These are phyloP conservation scores for Microbotryum silenes-acaulis DNA, from an alignment of 1,284 basidiomycete genomes.

Conservation along the genomic window DNA sequence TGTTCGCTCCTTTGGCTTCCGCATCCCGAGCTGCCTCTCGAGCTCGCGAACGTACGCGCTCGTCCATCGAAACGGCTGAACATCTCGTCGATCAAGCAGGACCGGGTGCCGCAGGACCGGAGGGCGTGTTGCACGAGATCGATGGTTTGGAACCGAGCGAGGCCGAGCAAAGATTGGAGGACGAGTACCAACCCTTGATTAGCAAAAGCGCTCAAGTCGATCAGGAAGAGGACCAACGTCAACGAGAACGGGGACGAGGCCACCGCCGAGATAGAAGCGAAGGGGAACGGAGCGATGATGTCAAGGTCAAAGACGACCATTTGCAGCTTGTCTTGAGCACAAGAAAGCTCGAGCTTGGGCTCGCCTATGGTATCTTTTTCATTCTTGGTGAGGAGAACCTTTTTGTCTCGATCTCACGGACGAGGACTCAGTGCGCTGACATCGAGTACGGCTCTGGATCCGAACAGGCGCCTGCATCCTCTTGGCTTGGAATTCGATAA, in stretches of 20 bases:
- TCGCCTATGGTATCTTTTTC: slow-evolving; percentile 27
- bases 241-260: not conserved
- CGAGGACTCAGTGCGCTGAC: not conserved
- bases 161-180: slow-evolving; percentile 15
- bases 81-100: slow-evolving; percentile 1
- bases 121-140: not conserved
- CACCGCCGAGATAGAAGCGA: not conserved
- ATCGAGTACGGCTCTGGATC: not conserved
- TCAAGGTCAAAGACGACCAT: not conserved
- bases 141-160: slow-evolving; percentile 19
- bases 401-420: not conserved
- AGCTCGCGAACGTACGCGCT: slow-evolving; percentile 1
- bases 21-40: slow-evolving; percentile 6
- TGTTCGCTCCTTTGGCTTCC: slow-evolving; percentile 1
- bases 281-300: not conserved
- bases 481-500: slow-evolving; percentile 29
- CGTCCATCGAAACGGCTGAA: slow-evolving; percentile 3
- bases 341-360: slow-evolving; percentile 16
- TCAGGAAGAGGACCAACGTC: not conserved
- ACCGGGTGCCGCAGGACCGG: slow-evolving; percentile 3
- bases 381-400: slow-evolving; percentile 5
- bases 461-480: slow-evolving; percentile 24
- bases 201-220: slow-evolving; percentile 1
- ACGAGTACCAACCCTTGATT: slow-evolving; percentile 30
- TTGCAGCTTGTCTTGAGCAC: not conserved